These are phyloP conservation scores for Gracilaria caudata DNA, from an alignment of 23 red algal species.

Conservation along the genomic window DNA sequence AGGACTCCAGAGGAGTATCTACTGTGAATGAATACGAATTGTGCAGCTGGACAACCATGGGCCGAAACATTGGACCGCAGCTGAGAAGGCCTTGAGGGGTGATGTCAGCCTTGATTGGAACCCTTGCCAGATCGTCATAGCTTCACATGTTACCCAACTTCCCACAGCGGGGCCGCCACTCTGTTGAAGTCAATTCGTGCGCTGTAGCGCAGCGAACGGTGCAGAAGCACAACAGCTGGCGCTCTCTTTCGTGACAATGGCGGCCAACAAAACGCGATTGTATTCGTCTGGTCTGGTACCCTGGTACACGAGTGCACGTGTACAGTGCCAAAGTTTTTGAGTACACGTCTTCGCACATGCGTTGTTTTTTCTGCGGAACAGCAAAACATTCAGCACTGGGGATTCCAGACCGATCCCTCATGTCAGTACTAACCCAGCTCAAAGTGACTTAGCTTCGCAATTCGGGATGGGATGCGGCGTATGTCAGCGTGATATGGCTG, in stretches of 20 bases:
- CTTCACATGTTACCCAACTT: too few relatives aligned
- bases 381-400: conserved; percentile 59
- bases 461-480: conserved; percentile 51
- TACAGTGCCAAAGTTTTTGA: too few relatives aligned
- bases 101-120: not conserved
- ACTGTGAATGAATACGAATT: not conserved
- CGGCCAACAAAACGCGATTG: not conserved
- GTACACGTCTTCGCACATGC: not conserved
- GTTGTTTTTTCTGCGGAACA: too few relatives aligned
- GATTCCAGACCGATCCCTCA: conserved; percentile 60
- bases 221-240: not conserved
- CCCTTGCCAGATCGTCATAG: too few relatives aligned
- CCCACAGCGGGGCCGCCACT: too few relatives aligned
- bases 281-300: too few relatives aligned
- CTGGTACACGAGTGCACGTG: too few relatives aligned
- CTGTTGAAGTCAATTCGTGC: not conserved
- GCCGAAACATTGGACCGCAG: not conserved
- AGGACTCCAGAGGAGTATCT: not conserved
- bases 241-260: not conserved
- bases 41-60: not conserved
- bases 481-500: conserved; percentile 46
- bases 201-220: not conserved
- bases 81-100: not conserved
- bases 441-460: conserved; percentile 60
- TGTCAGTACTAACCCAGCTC: conserved; percentile 49